These are phyloP conservation scores for Plasmodium gaboni DNA, from an alignment of 169 alveolate genomes.

Conservation along the genomic window DNA sequence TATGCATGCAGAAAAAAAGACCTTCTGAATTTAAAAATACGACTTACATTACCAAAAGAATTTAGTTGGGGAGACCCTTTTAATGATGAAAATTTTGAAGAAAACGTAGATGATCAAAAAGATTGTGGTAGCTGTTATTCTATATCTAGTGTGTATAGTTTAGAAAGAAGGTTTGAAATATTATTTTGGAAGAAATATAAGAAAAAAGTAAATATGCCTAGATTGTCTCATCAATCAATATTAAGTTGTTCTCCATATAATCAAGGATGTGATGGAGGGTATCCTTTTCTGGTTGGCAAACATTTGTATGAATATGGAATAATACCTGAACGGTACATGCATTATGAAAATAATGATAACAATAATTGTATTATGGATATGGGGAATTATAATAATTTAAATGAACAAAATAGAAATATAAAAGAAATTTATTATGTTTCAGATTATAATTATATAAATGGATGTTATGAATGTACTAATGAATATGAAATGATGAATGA, in stretches of 20 bases:
- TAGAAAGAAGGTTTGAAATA: conserved; percentile 91
- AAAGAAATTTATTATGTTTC: conserved; percentile 77
- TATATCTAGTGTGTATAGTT: conserved; percentile 87
- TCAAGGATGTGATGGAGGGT: conserved; percentile 95
- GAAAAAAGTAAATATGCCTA: conserved; percentile 69
- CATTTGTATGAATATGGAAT: conserved; percentile 90
- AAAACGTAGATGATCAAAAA: conserved; percentile 85
- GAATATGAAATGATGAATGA: conserved; percentile 88
- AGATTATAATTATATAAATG: conserved; percentile 88
- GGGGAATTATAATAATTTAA: conserved; percentile 5
- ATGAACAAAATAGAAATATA: conserved; percentile 2
- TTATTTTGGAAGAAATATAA: conserved; percentile 80
- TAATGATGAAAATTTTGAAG: conserved; percentile 69
- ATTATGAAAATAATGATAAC: conserved; percentile 53
- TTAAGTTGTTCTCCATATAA: conserved; percentile 84
- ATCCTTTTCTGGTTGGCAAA: conserved; percentile 92
- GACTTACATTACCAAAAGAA: conserved; percentile 77
- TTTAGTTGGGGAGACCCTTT: conserved; percentile 89
- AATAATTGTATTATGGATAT: conserved; percentile 6
- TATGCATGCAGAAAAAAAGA: conserved; percentile 26
- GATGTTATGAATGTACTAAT: conserved; percentile 89
- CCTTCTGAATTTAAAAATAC: conserved; percentile 21
- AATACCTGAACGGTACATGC: conserved; percentile 73
- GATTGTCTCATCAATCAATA: conserved; percentile 71
- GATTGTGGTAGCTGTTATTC: conserved; percentile 98